Base-by-base conservation (phyloP, 2,329 filamentous ascomycete species). In the Ramichloridium luteum region DNA sequence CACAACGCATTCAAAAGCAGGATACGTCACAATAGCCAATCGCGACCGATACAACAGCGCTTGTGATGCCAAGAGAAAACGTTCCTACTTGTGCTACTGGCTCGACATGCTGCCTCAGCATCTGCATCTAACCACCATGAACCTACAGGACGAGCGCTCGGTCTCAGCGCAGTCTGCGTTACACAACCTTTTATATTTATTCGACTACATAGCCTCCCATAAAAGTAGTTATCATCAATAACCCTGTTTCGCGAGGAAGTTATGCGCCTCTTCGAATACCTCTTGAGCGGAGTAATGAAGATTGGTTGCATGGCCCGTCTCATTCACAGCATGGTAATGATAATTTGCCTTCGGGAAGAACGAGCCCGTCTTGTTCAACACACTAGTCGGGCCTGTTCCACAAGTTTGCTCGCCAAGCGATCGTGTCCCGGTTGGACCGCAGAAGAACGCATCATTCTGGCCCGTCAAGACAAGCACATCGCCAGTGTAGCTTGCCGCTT, bases 361-460 rank as follows among this genome's bases (percentile, higher is more conserved):
- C 2, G 29, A 13, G 25, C 25, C 35, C 28, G 34, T 42, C 34
- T 34, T 39, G 25, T 37, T 37, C 8, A 37, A 35, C 12, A 42
- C 31, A 13, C 37, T 39, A 10, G 28, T 18, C 12, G 30, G 30
- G n/a, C 39, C 39, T 6, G 12, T 27, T 4, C 39, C 37, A 32
- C 39, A 42, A 20, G 25, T 32, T 32, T 42, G 39, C 10, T 37
- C 32, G 11, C 37, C 39, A 5, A 42, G 30, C 25, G 34, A 37
- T 20, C 34, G 17, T n/a, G 31, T 35, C 2, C 39, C 39, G 10
- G 39, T 42, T 2, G 39, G 37, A 10, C 39, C 39, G 31, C 40
- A 43, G 31, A 43, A 40, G 35, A 43, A 40, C 5, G 40, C 40
- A 27, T 40, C 40, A 12, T 43, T 33, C 14, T 40, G 32, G 4